Evolutionary conservation across 345 rosid species (phyloP).

Genomic region (Euphorbia pulcherrima): DNA sequence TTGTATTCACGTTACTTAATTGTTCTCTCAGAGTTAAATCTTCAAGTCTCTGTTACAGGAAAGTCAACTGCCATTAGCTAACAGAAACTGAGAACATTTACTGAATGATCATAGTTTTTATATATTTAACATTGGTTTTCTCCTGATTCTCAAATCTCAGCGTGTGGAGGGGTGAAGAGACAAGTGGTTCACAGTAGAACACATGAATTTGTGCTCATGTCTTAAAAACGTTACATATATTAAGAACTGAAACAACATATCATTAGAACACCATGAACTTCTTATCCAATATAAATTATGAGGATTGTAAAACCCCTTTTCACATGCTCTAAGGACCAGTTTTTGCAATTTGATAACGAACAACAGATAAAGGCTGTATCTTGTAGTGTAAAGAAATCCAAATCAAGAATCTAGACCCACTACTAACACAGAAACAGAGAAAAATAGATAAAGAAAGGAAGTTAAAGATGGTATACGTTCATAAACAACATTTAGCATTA

Average conservation of each 20-base stretch:
- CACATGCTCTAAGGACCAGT: neutral
- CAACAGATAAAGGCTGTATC: conserved; percentile 5
- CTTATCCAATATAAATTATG: neutral
- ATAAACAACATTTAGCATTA: conserved; percentile 7
- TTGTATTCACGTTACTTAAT: conserved; percentile 47
- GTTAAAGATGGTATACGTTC: neutral
- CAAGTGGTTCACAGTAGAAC: neutral
- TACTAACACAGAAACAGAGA: neutral
- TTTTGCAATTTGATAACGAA: neutral
- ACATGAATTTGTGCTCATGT: neutral
- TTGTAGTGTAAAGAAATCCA: neutral
- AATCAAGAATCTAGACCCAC: neutral
- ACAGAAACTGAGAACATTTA: neutral
- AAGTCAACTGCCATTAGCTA: conserved; percentile 7
- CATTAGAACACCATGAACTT: neutral
- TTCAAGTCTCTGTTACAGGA: conserved; percentile 55
- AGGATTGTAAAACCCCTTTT: neutral
- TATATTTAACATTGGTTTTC: neutral
- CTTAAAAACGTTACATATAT: neutral
- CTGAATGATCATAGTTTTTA: neutral
- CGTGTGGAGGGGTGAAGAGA: too few relatives aligned
- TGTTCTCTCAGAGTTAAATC: conserved; percentile 52
- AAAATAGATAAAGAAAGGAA: neutral
- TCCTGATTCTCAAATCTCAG: neutral
- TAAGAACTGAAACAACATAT: neutral